Evolutionary conservation across 306 rosid genomes (phyloP).

Genomic region (Vicia faba): DNA sequence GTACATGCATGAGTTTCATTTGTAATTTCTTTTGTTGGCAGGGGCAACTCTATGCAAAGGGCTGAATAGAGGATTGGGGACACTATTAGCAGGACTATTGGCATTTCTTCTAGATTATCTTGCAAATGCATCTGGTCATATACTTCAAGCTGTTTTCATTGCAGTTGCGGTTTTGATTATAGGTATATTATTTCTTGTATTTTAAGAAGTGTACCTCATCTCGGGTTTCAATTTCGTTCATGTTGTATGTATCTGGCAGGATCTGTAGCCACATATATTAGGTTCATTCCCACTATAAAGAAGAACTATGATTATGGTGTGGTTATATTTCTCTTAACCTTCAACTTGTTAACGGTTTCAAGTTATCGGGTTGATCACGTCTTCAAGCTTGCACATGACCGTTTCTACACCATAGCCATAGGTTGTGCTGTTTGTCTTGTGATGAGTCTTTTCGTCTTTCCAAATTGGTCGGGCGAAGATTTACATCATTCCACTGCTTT

Average conservation of each 20-base stretch:
- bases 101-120: constrained; percentile 63
- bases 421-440: constrained; percentile 80
- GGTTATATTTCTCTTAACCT: constrained; percentile 78
- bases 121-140: constrained; percentile 46
- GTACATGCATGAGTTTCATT: neutral
- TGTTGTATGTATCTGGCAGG: constrained; percentile 51
- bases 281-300: constrained; percentile 80
- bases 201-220: neutral
- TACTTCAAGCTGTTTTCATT: constrained; percentile 59
- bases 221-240: neutral
- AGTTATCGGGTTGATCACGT: constrained; percentile 65
- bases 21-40: constrained; percentile 32
- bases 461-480: constrained; percentile 89
- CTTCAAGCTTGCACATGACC: constrained; percentile 59
- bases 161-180: constrained; percentile 68
- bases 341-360: constrained; percentile 74
- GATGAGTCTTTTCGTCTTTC: constrained; percentile 75
- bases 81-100: constrained; percentile 70
- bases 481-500: constrained; percentile 66
- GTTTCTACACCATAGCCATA: constrained; percentile 81
- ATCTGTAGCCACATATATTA: constrained; percentile 69
- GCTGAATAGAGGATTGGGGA: constrained; percentile 87
- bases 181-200: constrained; percentile 38
- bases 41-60: constrained; percentile 97
- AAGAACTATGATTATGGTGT: constrained; percentile 87